phyloP scores from a whole-genome alignment of 306 rosid species.

The Corylus americana region DNA sequence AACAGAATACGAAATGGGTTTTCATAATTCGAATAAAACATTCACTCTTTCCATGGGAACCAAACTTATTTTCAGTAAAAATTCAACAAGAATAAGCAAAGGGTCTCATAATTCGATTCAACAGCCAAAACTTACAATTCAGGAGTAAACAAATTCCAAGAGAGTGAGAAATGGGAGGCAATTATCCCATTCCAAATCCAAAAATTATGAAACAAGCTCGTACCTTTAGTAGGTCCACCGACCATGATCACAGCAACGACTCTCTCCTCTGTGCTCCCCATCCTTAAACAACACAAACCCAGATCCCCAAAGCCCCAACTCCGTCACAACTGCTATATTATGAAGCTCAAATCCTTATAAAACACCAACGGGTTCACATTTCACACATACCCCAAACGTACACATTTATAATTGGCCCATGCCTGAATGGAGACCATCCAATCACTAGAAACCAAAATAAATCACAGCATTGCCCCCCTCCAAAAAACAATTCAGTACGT shows the following conservation, averaged over 20 bases:
- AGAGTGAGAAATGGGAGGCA: constrained; percentile 15
- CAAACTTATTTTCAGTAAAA: neutral
- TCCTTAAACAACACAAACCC: constrained; percentile 32
- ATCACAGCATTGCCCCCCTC: neutral
- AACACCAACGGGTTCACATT: neutral
- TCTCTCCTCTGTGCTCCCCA: constrained; percentile 71
- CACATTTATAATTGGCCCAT: neutral
- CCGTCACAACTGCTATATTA: constrained; percentile 1
- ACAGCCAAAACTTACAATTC: neutral
- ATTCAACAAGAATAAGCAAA: neutral
- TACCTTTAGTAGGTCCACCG: constrained; percentile 98
- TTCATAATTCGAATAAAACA: neutral
- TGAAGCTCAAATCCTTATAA: constrained; percentile 6
- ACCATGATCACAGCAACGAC: constrained; percentile 97
- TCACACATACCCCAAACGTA: constrained; percentile 13
- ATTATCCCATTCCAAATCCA: constrained; percentile 3
- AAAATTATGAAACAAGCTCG: neutral
- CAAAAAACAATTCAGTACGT: neutral
- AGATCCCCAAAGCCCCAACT: constrained; percentile 38
- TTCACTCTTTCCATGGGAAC: neutral
- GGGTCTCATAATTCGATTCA: constrained; percentile 6
- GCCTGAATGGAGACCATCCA: neutral
- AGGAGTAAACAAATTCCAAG: neutral
- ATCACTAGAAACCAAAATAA: constrained; percentile 9
- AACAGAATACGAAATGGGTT: neutral